Conservation (phyloP, 345 rosid genomes). For the Zanthoxylum bungeanum region DNA sequence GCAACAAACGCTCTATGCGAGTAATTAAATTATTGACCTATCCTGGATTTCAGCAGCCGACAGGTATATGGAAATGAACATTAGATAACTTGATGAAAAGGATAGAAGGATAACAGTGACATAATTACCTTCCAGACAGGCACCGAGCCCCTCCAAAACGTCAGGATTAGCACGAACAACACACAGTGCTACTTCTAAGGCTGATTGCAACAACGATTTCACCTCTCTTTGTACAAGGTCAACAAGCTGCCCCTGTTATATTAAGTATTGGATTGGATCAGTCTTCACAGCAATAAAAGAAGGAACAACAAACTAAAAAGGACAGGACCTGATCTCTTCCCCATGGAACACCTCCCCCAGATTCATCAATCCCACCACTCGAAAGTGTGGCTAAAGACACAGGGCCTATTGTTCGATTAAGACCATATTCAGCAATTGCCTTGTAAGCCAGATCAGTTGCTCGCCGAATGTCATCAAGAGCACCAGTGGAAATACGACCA, state of each 20-base stretch:
- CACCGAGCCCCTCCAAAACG: slow-evolving; percentile 94
- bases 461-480: slow-evolving; percentile 90
- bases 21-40: background rate
- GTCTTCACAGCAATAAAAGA: background rate
- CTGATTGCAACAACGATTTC: slow-evolving; percentile 67
- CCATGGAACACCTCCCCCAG: slow-evolving; percentile 63
- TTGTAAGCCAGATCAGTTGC: slow-evolving; percentile 98
- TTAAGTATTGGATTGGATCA: slow-evolving; percentile 15
- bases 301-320: background rate
- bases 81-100: background rate
- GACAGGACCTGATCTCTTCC: slow-evolving; percentile 81
- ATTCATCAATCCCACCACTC: slow-evolving; percentile 83
- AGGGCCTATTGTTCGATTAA: slow-evolving; percentile 80
- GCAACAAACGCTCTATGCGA: background rate
- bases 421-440: slow-evolving; percentile 97
- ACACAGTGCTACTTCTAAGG: slow-evolving; percentile 64
- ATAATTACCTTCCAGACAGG: slow-evolving; percentile 78
- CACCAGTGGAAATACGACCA: slow-evolving; percentile 90
- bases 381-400: slow-evolving; percentile 80
- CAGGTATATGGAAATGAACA: background rate
- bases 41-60: background rate
- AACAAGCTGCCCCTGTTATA: slow-evolving; percentile 72
- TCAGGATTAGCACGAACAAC: slow-evolving; percentile 85
- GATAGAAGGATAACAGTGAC: background rate
- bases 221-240: slow-evolving; percentile 94